Evolutionary conservation across 352 stramenopile genomes (phyloP), one percentile per base, ranked within the genome.

Genomic region (Hyaloperonospora arabidopsidis): DNA sequence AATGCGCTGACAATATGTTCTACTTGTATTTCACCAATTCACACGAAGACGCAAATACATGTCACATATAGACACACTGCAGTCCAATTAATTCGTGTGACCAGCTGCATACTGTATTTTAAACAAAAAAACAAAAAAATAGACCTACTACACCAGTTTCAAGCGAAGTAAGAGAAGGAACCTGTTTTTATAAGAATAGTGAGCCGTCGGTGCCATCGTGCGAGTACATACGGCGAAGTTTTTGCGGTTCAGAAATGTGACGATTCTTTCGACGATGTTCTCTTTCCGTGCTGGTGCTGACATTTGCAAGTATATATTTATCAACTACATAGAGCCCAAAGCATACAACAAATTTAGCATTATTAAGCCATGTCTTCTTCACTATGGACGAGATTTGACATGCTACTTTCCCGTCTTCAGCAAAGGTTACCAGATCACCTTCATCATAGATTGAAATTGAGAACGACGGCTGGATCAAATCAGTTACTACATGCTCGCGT

Each of bases 101-200:
- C 77, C 74, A 7, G 57, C 63, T 18, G 65, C 63, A 46, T 92
- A 71, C 22, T 87, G 68, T 15, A 62, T 25, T 36, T 84, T 88
- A 2, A 76, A 74, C 2, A 79, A 70, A 2, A 65, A n/a, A n/a
- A n/a, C n/a, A 62, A 32, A 93, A 87, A 13, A 92, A 69, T 18
- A 94, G 46, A 21, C 84, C 76, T 2, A 91, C 72, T 11, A 81
- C 84, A 0, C 81, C 84, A 10, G 70, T 61, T 48, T 94, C 84
- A 49, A 92, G 74, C 21, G 92, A 63, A 11, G 68, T 82, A 41
- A 92, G 81, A 0, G 72, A 72, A n/a, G n/a, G 45, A 94, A 94
- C 56, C 89, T 92, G 51, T 88, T 89, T 59, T 94, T 78, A 80
- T 73, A 80, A 11, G 91, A 70, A 58, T 90, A 92, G 59, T 93